phyloP scores from a whole-genome alignment of 805 yeast genomes.

The Hermanozyma aechmeae region DNA sequence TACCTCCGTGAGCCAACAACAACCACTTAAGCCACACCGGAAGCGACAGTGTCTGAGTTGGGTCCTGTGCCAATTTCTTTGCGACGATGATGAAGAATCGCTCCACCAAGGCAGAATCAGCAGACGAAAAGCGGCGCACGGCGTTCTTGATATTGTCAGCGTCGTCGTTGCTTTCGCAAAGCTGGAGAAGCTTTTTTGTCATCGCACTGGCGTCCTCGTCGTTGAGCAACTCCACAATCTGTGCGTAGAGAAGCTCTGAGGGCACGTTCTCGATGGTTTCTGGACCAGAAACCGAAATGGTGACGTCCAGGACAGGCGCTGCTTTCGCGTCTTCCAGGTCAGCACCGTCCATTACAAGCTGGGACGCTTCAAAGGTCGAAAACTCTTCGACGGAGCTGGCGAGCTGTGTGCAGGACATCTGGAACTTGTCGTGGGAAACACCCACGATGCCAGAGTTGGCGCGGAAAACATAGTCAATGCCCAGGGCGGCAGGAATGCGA shows the following conservation, averaged over 20 bases:
- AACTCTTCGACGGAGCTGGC: too few species aligned
- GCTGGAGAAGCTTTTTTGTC: constrained; percentile 9
- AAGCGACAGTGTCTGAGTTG: constrained; percentile 17
- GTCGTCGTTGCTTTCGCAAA: constrained; percentile 21
- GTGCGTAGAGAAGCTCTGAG: constrained; percentile 12
- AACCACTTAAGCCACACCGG: constrained; percentile 77
- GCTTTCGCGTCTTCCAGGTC: too few species aligned
- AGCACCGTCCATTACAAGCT: too few species aligned
- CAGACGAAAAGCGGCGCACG: constrained; percentile 24
- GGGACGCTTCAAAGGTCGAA: too few species aligned
- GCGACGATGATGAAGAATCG: constrained; percentile 20
- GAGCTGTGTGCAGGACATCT: too few species aligned
- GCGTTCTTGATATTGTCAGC: constrained; percentile 21
- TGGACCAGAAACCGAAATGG: constrained; percentile 13
- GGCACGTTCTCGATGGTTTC: constrained; percentile 14
- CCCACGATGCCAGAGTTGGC: too few species aligned
- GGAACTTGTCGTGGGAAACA: too few species aligned
- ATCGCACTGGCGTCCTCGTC: constrained; percentile 4
- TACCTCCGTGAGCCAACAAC: constrained; percentile 60
- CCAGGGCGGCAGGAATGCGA: too few species aligned
- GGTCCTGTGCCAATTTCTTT: constrained; percentile 17
- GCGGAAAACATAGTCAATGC: too few species aligned
- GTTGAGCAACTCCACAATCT: constrained; percentile 9
- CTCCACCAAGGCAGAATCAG: constrained; percentile 15
- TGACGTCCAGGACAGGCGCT: constrained; percentile 5